phyloP scores from a whole-genome alignment of 345 rosid species.

The Lumnitzera racemosa region DNA sequence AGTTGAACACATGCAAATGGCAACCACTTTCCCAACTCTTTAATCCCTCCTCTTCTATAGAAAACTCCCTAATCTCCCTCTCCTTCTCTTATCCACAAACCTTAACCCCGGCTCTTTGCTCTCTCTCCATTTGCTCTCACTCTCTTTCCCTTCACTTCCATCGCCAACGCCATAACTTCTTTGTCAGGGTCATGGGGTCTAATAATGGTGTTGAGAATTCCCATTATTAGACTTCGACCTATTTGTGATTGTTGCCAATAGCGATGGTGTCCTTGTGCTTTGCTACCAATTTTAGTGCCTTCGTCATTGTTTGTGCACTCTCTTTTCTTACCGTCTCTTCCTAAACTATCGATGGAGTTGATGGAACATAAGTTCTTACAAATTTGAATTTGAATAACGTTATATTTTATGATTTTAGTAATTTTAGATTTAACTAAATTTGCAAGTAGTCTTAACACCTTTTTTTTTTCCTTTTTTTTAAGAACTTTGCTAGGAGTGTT shows the following conservation, averaged over 20 bases:
- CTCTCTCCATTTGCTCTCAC: conserved; percentile 19
- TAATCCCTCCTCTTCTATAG: conserved; percentile 26
- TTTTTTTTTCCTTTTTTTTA: no score
- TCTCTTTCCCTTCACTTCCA: conserved; percentile 10
- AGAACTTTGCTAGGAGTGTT: no score
- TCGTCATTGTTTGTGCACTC: conserved; percentile 90
- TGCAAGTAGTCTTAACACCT: background rate
- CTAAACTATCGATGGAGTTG: conserved; percentile 82
- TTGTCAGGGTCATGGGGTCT: conserved; percentile 33
- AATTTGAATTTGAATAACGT: background rate
- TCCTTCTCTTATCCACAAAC: conserved; percentile 35
- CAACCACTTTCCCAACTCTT: background rate
- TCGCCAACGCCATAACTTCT: conserved; percentile 25
- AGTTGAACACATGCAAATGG: no score
- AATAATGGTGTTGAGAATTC: conserved; percentile 54
- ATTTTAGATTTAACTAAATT: background rate
- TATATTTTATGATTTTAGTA: background rate
- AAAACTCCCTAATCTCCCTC: conserved; percentile 37
- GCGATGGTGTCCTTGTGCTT: conserved; percentile 92
- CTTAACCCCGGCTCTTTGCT: conserved; percentile 24
- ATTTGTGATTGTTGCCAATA: conserved; percentile 91
- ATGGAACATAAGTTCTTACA: conserved; percentile 72
- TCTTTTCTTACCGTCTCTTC: conserved; percentile 87
- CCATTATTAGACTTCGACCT: conserved; percentile 78
- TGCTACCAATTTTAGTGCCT: conserved; percentile 74